Conservation (phyloP, 2,329 filamentous ascomycete genomes). For the Rhynchosporium secalis region DNA sequence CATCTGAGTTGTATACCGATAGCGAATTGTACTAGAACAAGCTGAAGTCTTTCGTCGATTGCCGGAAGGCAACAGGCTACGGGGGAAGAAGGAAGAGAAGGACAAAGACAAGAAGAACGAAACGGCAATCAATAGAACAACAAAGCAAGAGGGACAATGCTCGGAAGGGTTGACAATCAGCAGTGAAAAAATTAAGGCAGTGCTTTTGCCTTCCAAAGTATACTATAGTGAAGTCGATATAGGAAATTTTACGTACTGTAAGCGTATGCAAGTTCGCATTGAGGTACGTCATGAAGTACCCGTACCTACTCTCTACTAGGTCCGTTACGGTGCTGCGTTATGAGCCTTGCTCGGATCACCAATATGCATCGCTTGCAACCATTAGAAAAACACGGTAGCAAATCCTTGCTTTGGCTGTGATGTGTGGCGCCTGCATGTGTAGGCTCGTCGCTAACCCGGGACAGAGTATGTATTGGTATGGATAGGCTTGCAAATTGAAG, state of each 20-base stretch:
- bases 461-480: too few relatives aligned
- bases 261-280: not conserved
- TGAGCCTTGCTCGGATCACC: conserved; percentile 2
- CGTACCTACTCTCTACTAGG: not conserved
- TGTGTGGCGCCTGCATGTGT: not conserved
- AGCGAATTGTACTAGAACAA: not conserved
- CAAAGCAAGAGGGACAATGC: not conserved
- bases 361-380: not conserved
- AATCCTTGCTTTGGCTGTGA: not conserved
- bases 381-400: too few relatives aligned
- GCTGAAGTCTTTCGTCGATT: not conserved
- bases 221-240: too few relatives aligned
- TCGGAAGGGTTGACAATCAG: not conserved
- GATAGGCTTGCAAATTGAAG: not conserved
- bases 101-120: not conserved
- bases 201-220: not conserved
- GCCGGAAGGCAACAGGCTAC: not conserved
- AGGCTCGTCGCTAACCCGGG: conserved; percentile 9
- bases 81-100: not conserved
- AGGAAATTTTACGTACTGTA: not conserved
- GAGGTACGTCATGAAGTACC: too few relatives aligned
- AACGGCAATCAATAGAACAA: not conserved
- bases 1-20: not conserved
- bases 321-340: not conserved
- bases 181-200: not conserved